These are phyloP conservation scores for Hanseniaspora meyeri DNA, from an alignment of 805 yeast species.

Conservation along the genomic window DNA sequence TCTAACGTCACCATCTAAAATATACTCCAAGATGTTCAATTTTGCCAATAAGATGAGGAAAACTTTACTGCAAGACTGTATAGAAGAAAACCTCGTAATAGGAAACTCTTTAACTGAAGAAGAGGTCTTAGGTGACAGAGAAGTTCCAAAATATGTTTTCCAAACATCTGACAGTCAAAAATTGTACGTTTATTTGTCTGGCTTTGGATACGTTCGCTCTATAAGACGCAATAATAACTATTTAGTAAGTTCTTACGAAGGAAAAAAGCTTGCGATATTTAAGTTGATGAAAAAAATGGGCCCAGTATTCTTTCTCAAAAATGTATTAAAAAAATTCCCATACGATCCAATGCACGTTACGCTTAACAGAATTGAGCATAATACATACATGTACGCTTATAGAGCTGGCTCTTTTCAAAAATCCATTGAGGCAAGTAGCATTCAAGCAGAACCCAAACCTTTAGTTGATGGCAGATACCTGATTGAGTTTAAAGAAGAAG, in stretches of 20 bases:
- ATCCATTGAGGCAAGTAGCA: too few species aligned
- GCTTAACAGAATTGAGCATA: constrained; percentile 1
- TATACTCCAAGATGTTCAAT: background rate
- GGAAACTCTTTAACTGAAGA: background rate
- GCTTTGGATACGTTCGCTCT: too few species aligned
- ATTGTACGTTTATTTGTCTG: background rate
- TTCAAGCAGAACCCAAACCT: background rate
- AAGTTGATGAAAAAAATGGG: background rate
- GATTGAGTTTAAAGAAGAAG: background rate
- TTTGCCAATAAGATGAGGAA: background rate
- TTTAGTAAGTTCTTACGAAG: background rate
- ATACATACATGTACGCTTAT: constrained; percentile 8
- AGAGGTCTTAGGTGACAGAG: background rate
- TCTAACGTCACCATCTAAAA: background rate
- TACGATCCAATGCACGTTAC: background rate
- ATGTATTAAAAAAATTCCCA: constrained; percentile 6
- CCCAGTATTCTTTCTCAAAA: background rate
- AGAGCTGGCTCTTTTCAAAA: background rate
- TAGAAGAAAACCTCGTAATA: background rate
- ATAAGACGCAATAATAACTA: background rate
- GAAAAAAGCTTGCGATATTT: background rate
- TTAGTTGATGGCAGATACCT: background rate
- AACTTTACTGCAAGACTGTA: background rate
- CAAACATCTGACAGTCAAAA: background rate
- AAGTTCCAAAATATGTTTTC: background rate